Conservation (phyloP, 2,329 filamentous ascomycete genomes). For the Colletotrichum chlorophyti region DNA sequence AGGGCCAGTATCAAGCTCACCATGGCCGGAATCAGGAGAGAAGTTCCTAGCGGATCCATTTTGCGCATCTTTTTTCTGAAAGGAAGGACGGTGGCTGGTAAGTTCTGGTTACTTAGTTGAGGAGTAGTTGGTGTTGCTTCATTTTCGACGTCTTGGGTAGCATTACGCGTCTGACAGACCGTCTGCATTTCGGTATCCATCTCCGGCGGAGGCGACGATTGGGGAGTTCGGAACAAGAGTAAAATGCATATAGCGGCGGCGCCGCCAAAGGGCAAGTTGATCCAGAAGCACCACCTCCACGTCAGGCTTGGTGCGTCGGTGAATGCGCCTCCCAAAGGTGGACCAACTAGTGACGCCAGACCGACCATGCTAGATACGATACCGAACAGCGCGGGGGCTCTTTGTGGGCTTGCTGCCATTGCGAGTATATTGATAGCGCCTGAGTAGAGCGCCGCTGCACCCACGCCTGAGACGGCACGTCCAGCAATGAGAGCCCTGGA, state of each 20-base stretch:
- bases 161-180: too few relatives aligned
- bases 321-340: slow-evolving; percentile 41
- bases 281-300: slow-evolving; percentile 50
- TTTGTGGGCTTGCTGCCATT: slow-evolving; percentile 39
- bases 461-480: slow-evolving; percentile 58
- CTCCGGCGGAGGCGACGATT: slow-evolving; percentile 48
- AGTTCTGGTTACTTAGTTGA: slow-evolving; percentile 38
- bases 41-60: slow-evolving; percentile 56
- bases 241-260: neutral
- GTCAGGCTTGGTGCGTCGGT: slow-evolving; percentile 37
- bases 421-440: slow-evolving; percentile 55
- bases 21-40: slow-evolving; percentile 56
- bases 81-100: neutral
- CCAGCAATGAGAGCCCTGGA: slow-evolving; percentile 59
- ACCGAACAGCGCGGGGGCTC: slow-evolving; percentile 53
- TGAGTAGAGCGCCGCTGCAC: slow-evolving; percentile 56
- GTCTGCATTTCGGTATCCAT: too few relatives aligned
- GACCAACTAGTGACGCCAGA: slow-evolving; percentile 46
- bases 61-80: neutral
- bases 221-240: neutral
- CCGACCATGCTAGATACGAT: slow-evolving; percentile 54
- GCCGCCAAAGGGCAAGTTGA: slow-evolving; percentile 36
- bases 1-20: slow-evolving; percentile 61
- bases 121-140: slow-evolving; percentile 35
- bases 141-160: slow-evolving; percentile 44